Evolutionary conservation across 2,329 filamentous ascomycete genomes (phyloP).

Genomic region (Clonostachys chloroleuca): DNA sequence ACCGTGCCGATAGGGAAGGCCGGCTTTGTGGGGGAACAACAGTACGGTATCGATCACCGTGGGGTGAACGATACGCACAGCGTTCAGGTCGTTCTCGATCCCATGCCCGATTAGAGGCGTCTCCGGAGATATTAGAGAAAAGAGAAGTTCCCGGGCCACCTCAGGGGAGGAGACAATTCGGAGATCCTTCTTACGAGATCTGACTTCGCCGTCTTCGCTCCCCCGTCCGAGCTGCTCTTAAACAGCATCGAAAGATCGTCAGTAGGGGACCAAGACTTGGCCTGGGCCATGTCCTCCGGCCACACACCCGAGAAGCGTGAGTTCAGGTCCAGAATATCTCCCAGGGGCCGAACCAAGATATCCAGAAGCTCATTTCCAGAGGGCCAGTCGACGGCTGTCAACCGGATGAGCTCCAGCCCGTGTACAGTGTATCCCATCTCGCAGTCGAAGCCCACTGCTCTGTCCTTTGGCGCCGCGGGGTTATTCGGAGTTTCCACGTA

Average conservation of each 20-base stretch:
- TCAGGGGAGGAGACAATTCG: constrained; percentile 73
- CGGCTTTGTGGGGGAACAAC: constrained; percentile 73
- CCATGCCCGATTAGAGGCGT: constrained; percentile 91
- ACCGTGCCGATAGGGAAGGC: constrained; percentile 72
- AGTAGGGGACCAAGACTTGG: constrained; percentile 46
- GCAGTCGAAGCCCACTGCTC: constrained; percentile 84
- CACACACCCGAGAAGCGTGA: constrained; percentile 87
- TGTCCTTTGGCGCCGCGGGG: constrained; percentile 37
- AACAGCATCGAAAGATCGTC: constrained; percentile 14
- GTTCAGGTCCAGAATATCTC: constrained; percentile 85
- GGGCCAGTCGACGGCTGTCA: constrained; percentile 89
- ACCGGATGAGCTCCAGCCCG: constrained; percentile 82
- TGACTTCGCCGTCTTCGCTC: constrained; percentile 19
- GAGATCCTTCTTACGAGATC: constrained; percentile 37
- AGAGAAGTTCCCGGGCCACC: constrained; percentile 71
- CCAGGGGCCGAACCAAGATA: constrained; percentile 77
- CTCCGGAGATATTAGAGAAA: constrained; percentile 66
- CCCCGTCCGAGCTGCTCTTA: constrained; percentile 8
- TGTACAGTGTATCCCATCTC: constrained; percentile 95
- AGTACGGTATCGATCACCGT: constrained; percentile 82
- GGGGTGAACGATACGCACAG: constrained; percentile 77
- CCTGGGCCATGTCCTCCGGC: constrained; percentile 69
- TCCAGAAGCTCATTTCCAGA: constrained; percentile 71
- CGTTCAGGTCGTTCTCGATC: constrained; percentile 92
- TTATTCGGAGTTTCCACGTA: constrained; percentile 76